Conservation (phyloP, 805 yeast species). For the Metschnikowia rubicola region DNA sequence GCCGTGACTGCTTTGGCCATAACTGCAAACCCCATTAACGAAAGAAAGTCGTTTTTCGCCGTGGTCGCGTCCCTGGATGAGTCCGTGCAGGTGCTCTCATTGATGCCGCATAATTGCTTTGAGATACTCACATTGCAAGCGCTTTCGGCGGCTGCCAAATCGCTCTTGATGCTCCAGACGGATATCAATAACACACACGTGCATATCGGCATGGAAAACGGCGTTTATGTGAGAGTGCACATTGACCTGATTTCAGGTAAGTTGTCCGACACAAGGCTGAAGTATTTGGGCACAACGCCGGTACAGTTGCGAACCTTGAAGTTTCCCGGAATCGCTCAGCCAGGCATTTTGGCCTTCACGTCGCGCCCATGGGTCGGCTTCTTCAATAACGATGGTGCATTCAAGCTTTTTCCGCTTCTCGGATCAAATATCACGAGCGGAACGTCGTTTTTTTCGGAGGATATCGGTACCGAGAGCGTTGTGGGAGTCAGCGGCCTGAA, state of each 20-base stretch:
- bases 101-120: conserved; percentile 56
- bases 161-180: conserved; percentile 22
- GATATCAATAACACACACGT: conserved; percentile 32
- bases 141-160: conserved; percentile 45
- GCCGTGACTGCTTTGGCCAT: conserved; percentile 46
- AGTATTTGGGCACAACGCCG: conserved; percentile 70
- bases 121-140: conserved; percentile 64
- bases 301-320: conserved; percentile 46
- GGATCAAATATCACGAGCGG: conserved; percentile 44
- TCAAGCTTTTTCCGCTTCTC: conserved; percentile 47
- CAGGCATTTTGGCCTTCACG: conserved; percentile 48
- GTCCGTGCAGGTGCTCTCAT: conserved; percentile 63
- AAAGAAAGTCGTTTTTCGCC: conserved; percentile 50
- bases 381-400: conserved; percentile 26
- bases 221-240: conserved; percentile 65
- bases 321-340: conserved; percentile 20
- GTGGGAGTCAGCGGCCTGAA: conserved; percentile 56
- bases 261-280: conserved; percentile 58
- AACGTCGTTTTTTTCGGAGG: conserved; percentile 59
- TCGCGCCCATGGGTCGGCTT: conserved; percentile 56
- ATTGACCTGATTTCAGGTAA: conserved; percentile 58
- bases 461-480: conserved; percentile 55
- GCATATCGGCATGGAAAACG: conserved; percentile 82
- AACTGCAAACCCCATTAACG: conserved; percentile 48
- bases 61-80: conserved; percentile 71